These are phyloP conservation scores for Cucurbita moschata DNA, from an alignment of 306 rosid genomes.

Conservation along the genomic window DNA sequence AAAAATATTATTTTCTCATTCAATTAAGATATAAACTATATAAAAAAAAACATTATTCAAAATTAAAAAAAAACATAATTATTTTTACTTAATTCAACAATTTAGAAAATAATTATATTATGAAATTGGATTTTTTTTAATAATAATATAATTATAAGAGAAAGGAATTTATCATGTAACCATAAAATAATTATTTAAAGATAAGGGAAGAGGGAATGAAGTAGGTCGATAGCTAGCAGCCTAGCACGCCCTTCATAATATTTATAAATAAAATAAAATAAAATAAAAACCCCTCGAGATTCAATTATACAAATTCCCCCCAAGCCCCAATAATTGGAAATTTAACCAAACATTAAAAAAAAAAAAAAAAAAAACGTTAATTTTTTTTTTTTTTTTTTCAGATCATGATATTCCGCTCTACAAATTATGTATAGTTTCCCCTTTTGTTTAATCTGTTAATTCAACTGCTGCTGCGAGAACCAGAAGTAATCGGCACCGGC, in stretches of 20 bases:
- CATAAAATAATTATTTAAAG: background rate
- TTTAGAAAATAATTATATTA: no score
- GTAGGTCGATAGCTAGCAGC: background rate
- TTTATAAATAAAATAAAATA: background rate
- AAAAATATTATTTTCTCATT: no score
- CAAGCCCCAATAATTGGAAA: slow-evolving; percentile 5
- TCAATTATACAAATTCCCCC: slow-evolving; percentile 13
- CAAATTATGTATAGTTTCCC: background rate
- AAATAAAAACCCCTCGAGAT: slow-evolving; percentile 12
- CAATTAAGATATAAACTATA: no score
- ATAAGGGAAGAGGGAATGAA: background rate
- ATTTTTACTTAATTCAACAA: no score
- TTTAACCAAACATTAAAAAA: background rate
- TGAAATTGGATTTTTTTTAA: no score
- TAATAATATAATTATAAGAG: background rate
- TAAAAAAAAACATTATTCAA: no score
- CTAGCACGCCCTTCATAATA: background rate
- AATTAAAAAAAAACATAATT: no score
- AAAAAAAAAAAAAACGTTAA: background rate
- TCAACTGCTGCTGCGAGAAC: slow-evolving; percentile 47
- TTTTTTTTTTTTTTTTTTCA: background rate
- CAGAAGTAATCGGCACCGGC: slow-evolving; percentile 34
- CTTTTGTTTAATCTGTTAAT: slow-evolving; percentile 13
- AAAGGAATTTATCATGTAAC: background rate
- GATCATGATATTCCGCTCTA: background rate